Conservation (phyloP, 1,284 basidiomycete species). For the Meira miltonrushii region DNA sequence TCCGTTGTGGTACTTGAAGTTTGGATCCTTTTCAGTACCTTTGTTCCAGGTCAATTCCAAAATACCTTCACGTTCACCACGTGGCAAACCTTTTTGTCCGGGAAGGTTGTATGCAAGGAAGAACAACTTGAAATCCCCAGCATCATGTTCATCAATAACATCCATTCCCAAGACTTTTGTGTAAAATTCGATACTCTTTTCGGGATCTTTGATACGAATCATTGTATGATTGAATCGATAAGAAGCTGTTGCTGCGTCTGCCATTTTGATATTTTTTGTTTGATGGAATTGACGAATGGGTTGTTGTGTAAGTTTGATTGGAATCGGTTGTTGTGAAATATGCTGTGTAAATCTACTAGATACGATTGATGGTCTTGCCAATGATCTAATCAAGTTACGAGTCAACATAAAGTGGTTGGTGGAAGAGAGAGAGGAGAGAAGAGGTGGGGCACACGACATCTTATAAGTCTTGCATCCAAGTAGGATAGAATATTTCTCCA, state of each 20-base stretch:
- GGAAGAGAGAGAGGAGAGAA: too few species aligned
- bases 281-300: too few species aligned
- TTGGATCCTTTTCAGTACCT: constrained; percentile 46
- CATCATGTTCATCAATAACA: constrained; percentile 58
- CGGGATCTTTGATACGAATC: constrained; percentile 62
- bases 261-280: too few species aligned
- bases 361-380: too few species aligned
- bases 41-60: constrained; percentile 33
- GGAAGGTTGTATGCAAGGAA: constrained; percentile 67
- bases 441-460: too few species aligned
- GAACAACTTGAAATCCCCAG: constrained; percentile 67
- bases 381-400: too few species aligned
- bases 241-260: constrained; percentile 37
- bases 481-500: too few species aligned
- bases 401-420: too few species aligned
- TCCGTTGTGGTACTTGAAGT: constrained; percentile 47
- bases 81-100: constrained; percentile 58
- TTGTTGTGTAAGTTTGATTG: too few species aligned
- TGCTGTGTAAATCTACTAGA: too few species aligned
- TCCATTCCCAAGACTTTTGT: constrained; percentile 74
- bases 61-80: constrained; percentile 62
- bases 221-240: constrained; percentile 36
- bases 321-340: too few species aligned
- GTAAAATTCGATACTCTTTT: constrained; percentile 54
- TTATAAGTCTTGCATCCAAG: too few species aligned